Evolutionary conservation across 805 yeast species (phyloP).

Genomic region (Torulaspora microellipsoides): DNA sequence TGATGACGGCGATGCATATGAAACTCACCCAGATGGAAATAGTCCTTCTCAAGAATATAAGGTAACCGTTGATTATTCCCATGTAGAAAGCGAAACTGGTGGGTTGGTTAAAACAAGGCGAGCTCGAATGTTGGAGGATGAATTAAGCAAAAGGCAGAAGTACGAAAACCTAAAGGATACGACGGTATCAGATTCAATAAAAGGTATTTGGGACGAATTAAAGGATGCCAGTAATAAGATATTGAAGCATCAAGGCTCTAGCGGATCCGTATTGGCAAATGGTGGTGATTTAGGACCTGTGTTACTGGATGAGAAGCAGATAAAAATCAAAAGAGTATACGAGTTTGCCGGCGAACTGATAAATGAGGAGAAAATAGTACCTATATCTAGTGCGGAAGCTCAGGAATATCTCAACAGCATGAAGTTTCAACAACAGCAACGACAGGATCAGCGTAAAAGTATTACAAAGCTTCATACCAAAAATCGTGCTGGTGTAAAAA

Average conservation of each 20-base stretch:
- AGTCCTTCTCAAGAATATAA: conserved; percentile 36
- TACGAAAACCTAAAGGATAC: conserved; percentile 30
- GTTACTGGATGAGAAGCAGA: conserved; percentile 40
- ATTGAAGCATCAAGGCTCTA: conserved; percentile 20
- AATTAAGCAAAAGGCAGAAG: conserved; percentile 24
- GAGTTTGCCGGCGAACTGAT: conserved; percentile 85
- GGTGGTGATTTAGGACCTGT: conserved; percentile 6
- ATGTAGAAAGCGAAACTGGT: conserved; percentile 53
- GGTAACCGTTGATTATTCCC: conserved; percentile 38
- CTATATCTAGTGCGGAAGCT: conserved; percentile 77
- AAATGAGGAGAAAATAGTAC: conserved; percentile 75
- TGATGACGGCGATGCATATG: conserved; percentile 37
- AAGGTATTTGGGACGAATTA: conserved; percentile 53
- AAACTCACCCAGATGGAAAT: conserved; percentile 10
- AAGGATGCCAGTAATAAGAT: conserved; percentile 35
- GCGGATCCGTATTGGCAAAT: conserved; percentile 25
- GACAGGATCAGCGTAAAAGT: conserved; percentile 14
- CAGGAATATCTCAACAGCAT: conserved; percentile 66
- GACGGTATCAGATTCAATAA: conserved; percentile 39
- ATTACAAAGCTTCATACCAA: too few species aligned
- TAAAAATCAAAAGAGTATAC: conserved; percentile 71
- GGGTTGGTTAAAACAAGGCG: conserved; percentile 68
- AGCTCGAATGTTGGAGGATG: conserved; percentile 48
- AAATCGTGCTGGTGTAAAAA: too few species aligned
- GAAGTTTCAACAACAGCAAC: conserved; percentile 30